These are phyloP conservation scores for Earliella scabrosa DNA, from an alignment of 1,284 basidiomycete genomes.

Conservation along the genomic window DNA sequence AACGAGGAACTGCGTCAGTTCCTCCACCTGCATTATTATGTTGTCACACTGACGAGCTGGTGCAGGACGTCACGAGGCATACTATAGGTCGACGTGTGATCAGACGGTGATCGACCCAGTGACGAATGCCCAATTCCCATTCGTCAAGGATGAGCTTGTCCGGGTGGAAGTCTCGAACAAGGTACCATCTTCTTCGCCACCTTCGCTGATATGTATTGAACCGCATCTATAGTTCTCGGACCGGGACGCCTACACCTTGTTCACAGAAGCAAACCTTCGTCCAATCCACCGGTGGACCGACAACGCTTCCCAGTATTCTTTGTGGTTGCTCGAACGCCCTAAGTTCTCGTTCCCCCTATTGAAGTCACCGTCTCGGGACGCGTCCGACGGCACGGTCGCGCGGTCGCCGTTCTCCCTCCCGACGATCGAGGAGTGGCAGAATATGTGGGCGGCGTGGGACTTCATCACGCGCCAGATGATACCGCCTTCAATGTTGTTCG, in stretches of 20 bases:
- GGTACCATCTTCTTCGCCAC: constrained; percentile 44
- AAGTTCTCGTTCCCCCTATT: constrained; percentile 75
- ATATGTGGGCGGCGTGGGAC: constrained; percentile 92
- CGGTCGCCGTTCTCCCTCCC: constrained; percentile 69
- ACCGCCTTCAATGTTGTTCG: constrained; percentile 80
- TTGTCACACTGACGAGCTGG: neutral
- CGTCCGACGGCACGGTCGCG: constrained; percentile 20
- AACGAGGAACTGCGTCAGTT: constrained; percentile 70
- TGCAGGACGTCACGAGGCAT: constrained; percentile 86
- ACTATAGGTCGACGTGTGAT: constrained; percentile 70
- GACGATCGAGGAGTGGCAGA: constrained; percentile 77
- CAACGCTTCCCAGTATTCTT: constrained; percentile 72
- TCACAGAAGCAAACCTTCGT: constrained; percentile 80
- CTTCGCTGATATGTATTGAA: neutral
- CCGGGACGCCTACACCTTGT: constrained; percentile 73
- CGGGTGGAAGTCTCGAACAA: constrained; percentile 92
- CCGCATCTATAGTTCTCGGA: constrained; percentile 72
- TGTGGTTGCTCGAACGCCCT: constrained; percentile 93
- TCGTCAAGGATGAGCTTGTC: constrained; percentile 77
- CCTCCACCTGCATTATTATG: neutral
- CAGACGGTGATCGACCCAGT: constrained; percentile 65
- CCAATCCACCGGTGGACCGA: constrained; percentile 90
- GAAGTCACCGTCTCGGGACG: constrained; percentile 31
- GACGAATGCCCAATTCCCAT: constrained; percentile 48
- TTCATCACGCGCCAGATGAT: constrained; percentile 89